phyloP scores from a whole-genome alignment of 2,329 filamentous ascomycete species.

The Talaromyces marneffei region DNA sequence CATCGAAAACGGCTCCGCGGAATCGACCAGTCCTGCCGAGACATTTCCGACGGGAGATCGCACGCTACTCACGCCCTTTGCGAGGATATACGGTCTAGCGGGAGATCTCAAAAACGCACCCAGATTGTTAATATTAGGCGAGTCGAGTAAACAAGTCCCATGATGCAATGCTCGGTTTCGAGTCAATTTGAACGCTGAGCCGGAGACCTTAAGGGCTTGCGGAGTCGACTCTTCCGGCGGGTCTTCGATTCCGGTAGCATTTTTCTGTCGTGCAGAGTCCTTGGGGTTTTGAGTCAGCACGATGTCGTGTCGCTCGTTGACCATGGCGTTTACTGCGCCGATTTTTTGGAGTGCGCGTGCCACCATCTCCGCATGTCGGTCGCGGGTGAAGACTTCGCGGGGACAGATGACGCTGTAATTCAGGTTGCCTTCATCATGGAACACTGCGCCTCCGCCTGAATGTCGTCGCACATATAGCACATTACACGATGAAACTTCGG shows the following conservation, averaged over 20 bases:
- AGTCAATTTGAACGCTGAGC: conserved; percentile 91
- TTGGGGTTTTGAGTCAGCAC: conserved; percentile 49
- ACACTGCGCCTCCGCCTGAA: conserved; percentile 86
- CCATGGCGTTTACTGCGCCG: conserved; percentile 53
- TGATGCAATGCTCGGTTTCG: conserved; percentile 78
- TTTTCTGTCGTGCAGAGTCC: conserved; percentile 14
- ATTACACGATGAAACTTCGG: conserved; percentile 24
- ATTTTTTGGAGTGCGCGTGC: conserved; percentile 64
- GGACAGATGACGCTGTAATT: conserved; percentile 93
- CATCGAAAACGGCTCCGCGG: conserved; percentile 43
- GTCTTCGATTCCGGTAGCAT: conserved; percentile 43
- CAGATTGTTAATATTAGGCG: conserved; percentile 66
- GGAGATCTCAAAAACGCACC: conserved; percentile 70
- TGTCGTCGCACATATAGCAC: conserved; percentile 71
- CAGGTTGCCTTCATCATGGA: conserved; percentile 86
- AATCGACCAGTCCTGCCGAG: conserved; percentile 47
- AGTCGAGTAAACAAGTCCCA: conserved; percentile 78
- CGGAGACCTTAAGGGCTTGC: conserved; percentile 71
- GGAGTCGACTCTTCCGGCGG: conserved; percentile 28
- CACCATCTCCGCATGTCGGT: conserved; percentile 89
- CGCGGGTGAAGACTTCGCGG: conserved; percentile 66
- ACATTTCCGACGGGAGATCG: conserved; percentile 79
- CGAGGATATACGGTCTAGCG: conserved; percentile 67
- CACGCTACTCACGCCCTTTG: conserved; percentile 85
- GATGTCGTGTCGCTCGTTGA: conserved; percentile 92